These are phyloP conservation scores for Globisporangium ultimum DNA, from an alignment of 352 stramenopile species.

Conservation along the genomic window DNA sequence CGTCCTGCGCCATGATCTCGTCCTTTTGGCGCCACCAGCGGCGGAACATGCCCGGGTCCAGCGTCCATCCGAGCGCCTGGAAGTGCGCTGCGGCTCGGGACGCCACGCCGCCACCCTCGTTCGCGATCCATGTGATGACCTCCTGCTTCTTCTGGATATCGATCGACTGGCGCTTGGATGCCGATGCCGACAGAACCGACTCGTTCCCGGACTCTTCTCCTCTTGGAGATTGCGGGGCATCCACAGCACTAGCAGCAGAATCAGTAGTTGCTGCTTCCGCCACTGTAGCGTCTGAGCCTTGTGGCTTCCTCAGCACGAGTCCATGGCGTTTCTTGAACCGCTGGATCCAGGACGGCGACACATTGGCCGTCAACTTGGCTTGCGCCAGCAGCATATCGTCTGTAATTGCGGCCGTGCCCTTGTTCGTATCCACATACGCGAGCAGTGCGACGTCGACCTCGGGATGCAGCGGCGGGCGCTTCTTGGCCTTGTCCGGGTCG, in stretches of 20 bases:
- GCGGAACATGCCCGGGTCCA: conserved; percentile 8
- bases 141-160: conserved; percentile 13
- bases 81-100: conserved; percentile 11
- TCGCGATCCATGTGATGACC: conserved; percentile 10
- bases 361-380: conserved; percentile 5
- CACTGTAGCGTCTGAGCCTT: neutral
- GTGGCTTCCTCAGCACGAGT: neutral
- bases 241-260: too few species aligned
- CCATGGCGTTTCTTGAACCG: conserved; percentile 13
- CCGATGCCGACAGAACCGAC: too few species aligned
- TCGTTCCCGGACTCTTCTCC: neutral
- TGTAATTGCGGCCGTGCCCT: conserved; percentile 1
- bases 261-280: too few species aligned
- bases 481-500: conserved; percentile 6
- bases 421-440: conserved; percentile 2
- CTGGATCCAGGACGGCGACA: conserved; percentile 12
- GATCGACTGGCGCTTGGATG: conserved; percentile 7
- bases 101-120: conserved; percentile 10
- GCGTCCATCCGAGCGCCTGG: conserved; percentile 5
- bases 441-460: conserved; percentile 9
- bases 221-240: too few species aligned
- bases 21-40: conserved; percentile 11
- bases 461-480: neutral
- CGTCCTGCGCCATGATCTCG: conserved; percentile 10
- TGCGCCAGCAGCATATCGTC: conserved; percentile 11